Evolutionary conservation across 768 basidiomycete species (phyloP).

Genomic region (Naematelia aurantialba): DNA sequence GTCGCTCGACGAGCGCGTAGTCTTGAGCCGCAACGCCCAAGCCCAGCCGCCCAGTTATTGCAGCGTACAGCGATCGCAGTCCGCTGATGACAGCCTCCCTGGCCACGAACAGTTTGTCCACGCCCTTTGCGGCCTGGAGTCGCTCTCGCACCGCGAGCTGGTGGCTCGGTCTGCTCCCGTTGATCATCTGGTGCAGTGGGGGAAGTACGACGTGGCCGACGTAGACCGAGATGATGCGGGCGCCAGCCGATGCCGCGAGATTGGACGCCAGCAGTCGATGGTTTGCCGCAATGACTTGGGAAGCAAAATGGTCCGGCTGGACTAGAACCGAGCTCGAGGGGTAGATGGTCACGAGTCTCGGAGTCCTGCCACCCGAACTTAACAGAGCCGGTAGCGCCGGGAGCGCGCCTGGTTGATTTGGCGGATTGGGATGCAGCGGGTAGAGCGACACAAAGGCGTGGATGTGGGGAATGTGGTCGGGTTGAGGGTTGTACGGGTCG

Average conservation of each 20-base stretch:
- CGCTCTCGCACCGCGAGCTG: slow-evolving; percentile 18
- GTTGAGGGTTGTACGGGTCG: slow-evolving; percentile 43
- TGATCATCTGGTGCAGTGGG: slow-evolving; percentile 17
- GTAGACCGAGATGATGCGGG: slow-evolving; percentile 36
- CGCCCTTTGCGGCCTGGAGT: slow-evolving; percentile 5
- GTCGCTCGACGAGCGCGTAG: slow-evolving; percentile 27
- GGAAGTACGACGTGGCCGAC: slow-evolving; percentile 40
- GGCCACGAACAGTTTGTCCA: slow-evolving; percentile 20
- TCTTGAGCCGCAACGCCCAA: slow-evolving; percentile 20
- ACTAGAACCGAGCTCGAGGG: slow-evolving; percentile 35
- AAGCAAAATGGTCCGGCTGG: slow-evolving; percentile 39
- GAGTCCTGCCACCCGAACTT: slow-evolving; percentile 18
- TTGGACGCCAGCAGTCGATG: slow-evolving; percentile 37
- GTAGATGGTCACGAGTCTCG: slow-evolving; percentile 42
- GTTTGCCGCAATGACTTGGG: slow-evolving; percentile 36
- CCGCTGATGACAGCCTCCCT: slow-evolving; percentile 26
- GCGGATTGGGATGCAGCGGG: slow-evolving; percentile 42
- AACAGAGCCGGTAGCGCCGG: slow-evolving; percentile 45
- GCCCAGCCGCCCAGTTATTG: slow-evolving; percentile 16
- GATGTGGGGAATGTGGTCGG: slow-evolving; percentile 37
- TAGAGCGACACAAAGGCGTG: slow-evolving; percentile 47
- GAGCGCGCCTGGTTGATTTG: slow-evolving; percentile 34
- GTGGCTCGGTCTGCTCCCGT: slow-evolving; percentile 18
- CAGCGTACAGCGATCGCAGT: slow-evolving; percentile 16
- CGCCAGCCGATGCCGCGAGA: slow-evolving; percentile 28